Base-by-base conservation (phyloP, 345 rosid genomes). In the Corchorus capsularis region DNA sequence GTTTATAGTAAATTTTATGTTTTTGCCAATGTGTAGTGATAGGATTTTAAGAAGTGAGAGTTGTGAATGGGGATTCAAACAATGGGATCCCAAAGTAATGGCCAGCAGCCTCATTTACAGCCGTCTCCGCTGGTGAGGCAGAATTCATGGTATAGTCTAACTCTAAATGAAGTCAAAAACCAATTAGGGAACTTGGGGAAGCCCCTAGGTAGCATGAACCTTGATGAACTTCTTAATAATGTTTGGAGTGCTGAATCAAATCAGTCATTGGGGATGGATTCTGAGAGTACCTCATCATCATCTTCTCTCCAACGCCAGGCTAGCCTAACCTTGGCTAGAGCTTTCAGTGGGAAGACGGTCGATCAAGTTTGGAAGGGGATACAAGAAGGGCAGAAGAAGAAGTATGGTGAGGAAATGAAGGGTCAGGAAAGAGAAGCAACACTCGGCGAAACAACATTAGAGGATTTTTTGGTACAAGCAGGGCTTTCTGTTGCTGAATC, bases 281-380 rank as follows among this genome's bases (percentile, higher is more conserved):
- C 11, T 14, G 77, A 67, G 13, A 82, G 66, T 32, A 41, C 78
- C 2, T 56, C 86, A 10, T 45, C 83, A 13, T 52, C 80, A 0
- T 79, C 85, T 5, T 75, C 84, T 9, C 84, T 82, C 32, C 90
- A 88, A 56, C 81, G 78, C 17, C 89, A 88, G 77, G 82, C 88
- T 41, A 77, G 88, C 74, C 72, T 85, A 0, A 81, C 82, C 8
- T 77, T 88, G 80, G 83, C 87, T 69, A 74, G 86, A 72, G 86
- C 83, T n/a, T 75, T 84, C 75, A 88, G 89, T 14, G 91, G 86
- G 46, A 90, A 81, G 82, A 88, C 89, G 0, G 87, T 85, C 19
- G 90, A 88, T 71, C 88, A 90, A 80, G 87, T 90, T 22, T 90
- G 92, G 92, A 83, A 74, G 63, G 94, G 87, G 77, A 85, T 90